Conservation (phyloP, 768 basidiomycete genomes). For the Termitomyces sp. region DNA sequence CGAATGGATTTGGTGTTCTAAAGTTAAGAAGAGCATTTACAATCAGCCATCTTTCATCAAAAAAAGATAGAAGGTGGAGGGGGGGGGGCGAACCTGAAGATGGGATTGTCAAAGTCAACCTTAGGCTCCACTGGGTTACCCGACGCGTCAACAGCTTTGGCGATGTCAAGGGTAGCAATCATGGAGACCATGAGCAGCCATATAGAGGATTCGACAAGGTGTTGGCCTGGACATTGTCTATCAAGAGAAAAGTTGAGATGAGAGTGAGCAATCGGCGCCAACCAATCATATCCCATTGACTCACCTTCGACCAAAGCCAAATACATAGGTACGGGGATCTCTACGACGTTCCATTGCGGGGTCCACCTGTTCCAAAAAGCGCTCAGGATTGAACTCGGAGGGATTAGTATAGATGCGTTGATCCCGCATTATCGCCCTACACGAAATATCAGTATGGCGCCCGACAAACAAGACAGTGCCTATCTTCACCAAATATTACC, state of each 20-base stretch:
- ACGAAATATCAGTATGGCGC: neutral
- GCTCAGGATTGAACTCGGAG: slow-evolving; percentile 48
- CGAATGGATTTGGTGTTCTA: slow-evolving; percentile 47
- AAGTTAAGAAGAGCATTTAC: neutral
- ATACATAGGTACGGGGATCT: slow-evolving; percentile 32
- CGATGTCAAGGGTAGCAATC: slow-evolving; percentile 55
- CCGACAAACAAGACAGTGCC: neutral
- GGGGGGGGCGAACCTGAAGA: slow-evolving; percentile 46
- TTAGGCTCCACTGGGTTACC: slow-evolving; percentile 47
- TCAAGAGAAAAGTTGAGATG: neutral
- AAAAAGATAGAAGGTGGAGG: neutral
- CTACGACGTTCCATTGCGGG: slow-evolving; percentile 21
- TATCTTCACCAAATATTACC: slow-evolving; percentile 57
- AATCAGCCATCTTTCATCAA: slow-evolving; percentile 1
- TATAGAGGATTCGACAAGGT: slow-evolving; percentile 60
- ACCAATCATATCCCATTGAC: slow-evolving; percentile 6
- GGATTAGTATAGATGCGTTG: slow-evolving; percentile 48
- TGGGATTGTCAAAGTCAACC: slow-evolving; percentile 52
- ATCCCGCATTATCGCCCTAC: slow-evolving; percentile 48
- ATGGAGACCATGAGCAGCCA: slow-evolving; percentile 57
- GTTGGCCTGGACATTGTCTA: slow-evolving; percentile 60
- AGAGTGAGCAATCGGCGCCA: neutral
- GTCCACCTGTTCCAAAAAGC: slow-evolving; percentile 38
- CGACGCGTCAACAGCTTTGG: slow-evolving; percentile 44
- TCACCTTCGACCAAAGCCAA: slow-evolving; percentile 40